Conservation (phyloP, 2,329 filamentous ascomycete genomes). For the Aureobasidium zeae region DNA sequence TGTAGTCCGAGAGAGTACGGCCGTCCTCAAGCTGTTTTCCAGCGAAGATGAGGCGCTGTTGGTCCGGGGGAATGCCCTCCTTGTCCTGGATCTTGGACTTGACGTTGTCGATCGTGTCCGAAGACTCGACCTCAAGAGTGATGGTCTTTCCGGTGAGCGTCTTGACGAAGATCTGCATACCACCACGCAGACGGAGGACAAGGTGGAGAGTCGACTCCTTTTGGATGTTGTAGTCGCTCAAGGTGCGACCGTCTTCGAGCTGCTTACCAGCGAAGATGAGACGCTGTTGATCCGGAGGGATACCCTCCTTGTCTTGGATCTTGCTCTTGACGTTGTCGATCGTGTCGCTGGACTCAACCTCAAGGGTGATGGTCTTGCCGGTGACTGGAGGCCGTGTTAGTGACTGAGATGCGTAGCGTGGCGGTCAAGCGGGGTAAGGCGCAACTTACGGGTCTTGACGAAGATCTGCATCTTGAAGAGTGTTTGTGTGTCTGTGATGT, state of each 20-base stretch:
- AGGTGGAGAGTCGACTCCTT: slow-evolving; percentile 58
- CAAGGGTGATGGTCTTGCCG: slow-evolving; percentile 59
- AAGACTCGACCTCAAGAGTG: slow-evolving; percentile 80
- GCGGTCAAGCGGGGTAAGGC: slow-evolving; percentile 22
- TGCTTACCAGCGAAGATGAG: slow-evolving; percentile 96
- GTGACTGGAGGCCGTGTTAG: slow-evolving; percentile 44
- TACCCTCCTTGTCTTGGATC: slow-evolving; percentile 97
- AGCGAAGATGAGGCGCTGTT: slow-evolving; percentile 87
- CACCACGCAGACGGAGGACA: slow-evolving; percentile 53
- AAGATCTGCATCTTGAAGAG: slow-evolving; percentile 76
- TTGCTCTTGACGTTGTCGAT: slow-evolving; percentile 96
- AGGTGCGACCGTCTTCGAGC: slow-evolving; percentile 84
- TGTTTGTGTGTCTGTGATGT: slow-evolving; percentile 20
- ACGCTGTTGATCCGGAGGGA: slow-evolving; percentile 91
- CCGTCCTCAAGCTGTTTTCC: slow-evolving; percentile 92
- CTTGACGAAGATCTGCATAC: slow-evolving; percentile 55
- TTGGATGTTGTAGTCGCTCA: slow-evolving; percentile 91
- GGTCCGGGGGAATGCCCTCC: slow-evolving; percentile 84
- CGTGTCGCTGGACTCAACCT: slow-evolving; percentile 67
- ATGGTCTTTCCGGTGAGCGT: slow-evolving; percentile 75
- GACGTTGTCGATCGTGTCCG: slow-evolving; percentile 88
- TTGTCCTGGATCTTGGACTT: slow-evolving; percentile 80
- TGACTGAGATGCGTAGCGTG: slow-evolving; percentile 20
- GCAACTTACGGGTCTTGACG: slow-evolving; percentile 79
- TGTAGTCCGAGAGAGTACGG: slow-evolving; percentile 86